Percentiles rank a stretch among this genome's conserved stretches.
These are phyloP conservation scores for Lenzites betulinus DNA, from an alignment of 768 basidiomycete species.

Conservation along the genomic window DNA sequence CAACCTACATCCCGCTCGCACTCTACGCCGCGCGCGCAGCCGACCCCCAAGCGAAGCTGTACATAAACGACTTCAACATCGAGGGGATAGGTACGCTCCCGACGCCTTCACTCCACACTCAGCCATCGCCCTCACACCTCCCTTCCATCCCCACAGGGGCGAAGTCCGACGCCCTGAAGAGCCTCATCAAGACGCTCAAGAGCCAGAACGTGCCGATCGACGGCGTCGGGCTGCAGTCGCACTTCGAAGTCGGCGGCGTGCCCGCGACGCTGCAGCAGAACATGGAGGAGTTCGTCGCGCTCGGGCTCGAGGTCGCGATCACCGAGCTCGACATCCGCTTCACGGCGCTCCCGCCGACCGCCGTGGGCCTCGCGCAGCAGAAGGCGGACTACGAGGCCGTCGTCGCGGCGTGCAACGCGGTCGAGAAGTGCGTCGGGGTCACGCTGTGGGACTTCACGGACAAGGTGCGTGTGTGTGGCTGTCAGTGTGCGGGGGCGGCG, in stretches of 20 bases:
- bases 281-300: slow-evolving; percentile 51
- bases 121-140: not conserved
- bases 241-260: slow-evolving; percentile 59
- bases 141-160: slow-evolving; percentile 33
- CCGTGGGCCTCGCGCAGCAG: slow-evolving; percentile 52
- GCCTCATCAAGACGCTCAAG: slow-evolving; percentile 50
- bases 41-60: slow-evolving; percentile 57
- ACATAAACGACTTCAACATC: slow-evolving; percentile 45
- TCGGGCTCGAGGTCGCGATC: slow-evolving; percentile 67
- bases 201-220: slow-evolving; percentile 53
- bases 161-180: slow-evolving; percentile 56
- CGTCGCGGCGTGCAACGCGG: slow-evolving; percentile 49
- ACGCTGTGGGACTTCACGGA: slow-evolving; percentile 46
- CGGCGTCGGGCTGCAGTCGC: slow-evolving; percentile 61
- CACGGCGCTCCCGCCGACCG: slow-evolving; percentile 47
- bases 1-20: slow-evolving; percentile 50
- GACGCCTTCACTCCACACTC: not conserved
- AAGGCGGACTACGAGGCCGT: slow-evolving; percentile 57
- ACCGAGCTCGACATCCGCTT: slow-evolving; percentile 65
- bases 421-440: slow-evolving; percentile 37
- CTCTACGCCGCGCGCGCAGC: slow-evolving; percentile 53
- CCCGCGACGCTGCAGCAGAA: slow-evolving; percentile 48
- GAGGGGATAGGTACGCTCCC: slow-evolving; percentile 27
- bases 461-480: slow-evolving; percentile 24
- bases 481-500: too few relatives aligned